These are phyloP conservation scores for Torulaspora maleeae DNA, from an alignment of 805 yeast species.

Conservation along the genomic window DNA sequence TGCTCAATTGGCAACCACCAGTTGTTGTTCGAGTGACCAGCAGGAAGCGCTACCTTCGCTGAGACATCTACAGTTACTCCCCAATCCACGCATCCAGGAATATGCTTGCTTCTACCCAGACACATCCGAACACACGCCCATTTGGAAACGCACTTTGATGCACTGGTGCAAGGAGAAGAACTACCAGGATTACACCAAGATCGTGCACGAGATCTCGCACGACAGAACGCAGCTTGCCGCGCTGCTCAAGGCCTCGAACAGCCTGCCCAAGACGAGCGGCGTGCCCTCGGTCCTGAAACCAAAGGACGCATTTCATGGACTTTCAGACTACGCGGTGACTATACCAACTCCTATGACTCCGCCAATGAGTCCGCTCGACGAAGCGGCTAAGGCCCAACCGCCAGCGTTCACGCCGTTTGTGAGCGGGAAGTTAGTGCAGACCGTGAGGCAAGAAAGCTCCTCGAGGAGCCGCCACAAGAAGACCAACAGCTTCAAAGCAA, in stretches of 20 bases:
- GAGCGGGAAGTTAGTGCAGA: slow-evolving; percentile 30
- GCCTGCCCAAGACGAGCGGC: neutral
- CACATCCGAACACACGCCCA: slow-evolving; percentile 31
- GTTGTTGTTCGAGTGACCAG: neutral
- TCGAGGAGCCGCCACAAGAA: slow-evolving; percentile 28
- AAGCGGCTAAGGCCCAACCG: slow-evolving; percentile 2
- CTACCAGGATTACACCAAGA: slow-evolving; percentile 30
- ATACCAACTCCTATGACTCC: slow-evolving; percentile 31
- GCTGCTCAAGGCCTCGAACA: slow-evolving; percentile 5
- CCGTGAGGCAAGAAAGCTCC: slow-evolving; percentile 22
- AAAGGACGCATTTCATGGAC: slow-evolving; percentile 27
- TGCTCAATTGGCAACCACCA: slow-evolving; percentile 8
- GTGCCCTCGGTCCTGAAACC: slow-evolving; percentile 31
- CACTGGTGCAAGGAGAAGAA: slow-evolving; percentile 35
- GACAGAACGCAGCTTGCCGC: slow-evolving; percentile 14
- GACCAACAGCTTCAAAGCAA: slow-evolving; percentile 36
- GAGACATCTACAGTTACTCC: slow-evolving; percentile 31
- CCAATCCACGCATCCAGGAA: slow-evolving; percentile 31
- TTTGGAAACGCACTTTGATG: slow-evolving; percentile 32
- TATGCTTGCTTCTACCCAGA: slow-evolving; percentile 34
- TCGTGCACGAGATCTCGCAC: slow-evolving; percentile 19
- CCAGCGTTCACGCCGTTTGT: slow-evolving; percentile 25
- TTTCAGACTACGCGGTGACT: slow-evolving; percentile 13
- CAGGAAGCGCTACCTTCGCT: slow-evolving; percentile 30
- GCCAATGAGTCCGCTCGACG: slow-evolving; percentile 28